These are phyloP conservation scores for Fusarium sulawesiense DNA, from an alignment of 2,329 filamentous ascomycete genomes.

Conservation along the genomic window DNA sequence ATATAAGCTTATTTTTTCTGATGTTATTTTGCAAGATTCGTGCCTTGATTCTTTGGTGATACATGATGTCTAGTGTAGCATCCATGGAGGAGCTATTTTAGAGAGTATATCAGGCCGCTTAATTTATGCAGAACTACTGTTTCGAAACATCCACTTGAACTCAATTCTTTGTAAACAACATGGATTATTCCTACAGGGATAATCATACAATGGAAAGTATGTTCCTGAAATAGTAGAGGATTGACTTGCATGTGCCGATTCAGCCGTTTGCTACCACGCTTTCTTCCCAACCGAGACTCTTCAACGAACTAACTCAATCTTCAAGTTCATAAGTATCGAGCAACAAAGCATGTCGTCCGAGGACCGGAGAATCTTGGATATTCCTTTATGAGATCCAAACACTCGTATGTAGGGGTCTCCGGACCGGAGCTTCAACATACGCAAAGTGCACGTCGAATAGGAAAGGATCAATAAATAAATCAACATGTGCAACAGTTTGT, in stretches of 20 bases:
- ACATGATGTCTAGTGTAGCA: background rate
- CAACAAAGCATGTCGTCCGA: background rate
- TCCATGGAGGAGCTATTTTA: background rate
- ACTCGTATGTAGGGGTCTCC: too few species aligned
- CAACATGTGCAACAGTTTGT: background rate
- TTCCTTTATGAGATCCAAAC: background rate
- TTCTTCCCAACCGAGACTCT: background rate
- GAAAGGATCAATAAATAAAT: constrained; percentile 47
- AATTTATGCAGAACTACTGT: background rate
- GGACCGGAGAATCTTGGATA: background rate
- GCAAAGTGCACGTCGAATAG: constrained; percentile 52
- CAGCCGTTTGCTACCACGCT: background rate
- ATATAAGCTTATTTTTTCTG: background rate
- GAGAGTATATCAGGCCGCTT: background rate
- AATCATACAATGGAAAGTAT: background rate
- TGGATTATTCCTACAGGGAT: background rate
- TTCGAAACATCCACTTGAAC: background rate
- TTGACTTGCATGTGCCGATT: background rate
- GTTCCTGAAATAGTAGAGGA: background rate
- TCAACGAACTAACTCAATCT: background rate
- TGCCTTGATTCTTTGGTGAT: background rate
- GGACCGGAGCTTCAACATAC: constrained; percentile 50
- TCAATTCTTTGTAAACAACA: background rate
- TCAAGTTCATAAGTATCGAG: constrained; percentile 6
- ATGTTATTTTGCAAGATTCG: background rate